A percentile compares a stretch with the other conserved stretches of the same genome.
phyloP scores from a whole-genome alignment of 495 filamentous ascomycete genomes.

The Annulohypoxylon stygium region DNA sequence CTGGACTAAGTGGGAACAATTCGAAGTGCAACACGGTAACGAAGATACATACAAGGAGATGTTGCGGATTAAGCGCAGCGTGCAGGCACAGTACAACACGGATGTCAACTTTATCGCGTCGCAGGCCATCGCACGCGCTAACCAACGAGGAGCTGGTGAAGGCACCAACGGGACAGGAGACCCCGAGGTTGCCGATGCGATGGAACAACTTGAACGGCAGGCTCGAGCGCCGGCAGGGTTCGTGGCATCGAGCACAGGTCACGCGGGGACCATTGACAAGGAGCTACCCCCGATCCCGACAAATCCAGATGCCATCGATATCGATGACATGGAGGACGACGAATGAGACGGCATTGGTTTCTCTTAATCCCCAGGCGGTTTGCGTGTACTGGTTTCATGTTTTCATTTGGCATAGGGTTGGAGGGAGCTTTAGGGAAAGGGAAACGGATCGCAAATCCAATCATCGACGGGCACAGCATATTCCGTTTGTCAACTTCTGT shows the following conservation, averaged over 20 bases:
- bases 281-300: constrained; percentile 62
- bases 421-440: constrained; percentile 8
- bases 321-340: constrained; percentile 74
- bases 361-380: background rate
- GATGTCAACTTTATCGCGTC: constrained; percentile 99
- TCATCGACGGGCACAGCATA: constrained; percentile 2
- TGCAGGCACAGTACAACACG: constrained; percentile 97
- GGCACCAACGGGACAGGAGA: constrained; percentile 64
- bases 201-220: constrained; percentile 91
- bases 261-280: constrained; percentile 74
- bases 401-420: constrained; percentile 31
- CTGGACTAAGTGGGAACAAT: constrained; percentile 97
- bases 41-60: constrained; percentile 99
- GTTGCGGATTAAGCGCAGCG: constrained; percentile 96
- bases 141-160: constrained; percentile 65
- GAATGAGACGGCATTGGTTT: constrained; percentile 47
- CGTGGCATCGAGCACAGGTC: constrained; percentile 84
- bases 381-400: background rate
- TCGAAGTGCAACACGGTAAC: constrained; percentile 97
- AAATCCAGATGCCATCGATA: constrained; percentile 92
- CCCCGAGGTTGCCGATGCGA: constrained; percentile 78
- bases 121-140: constrained; percentile 88
- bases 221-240: constrained; percentile 91
- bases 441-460: constrained; percentile 16
- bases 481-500: constrained; percentile 19